Percentiles rank a stretch among this genome's conserved stretches.
These are phyloP conservation scores for Aspergillus brasiliensis DNA, from an alignment of 2,329 filamentous ascomycete species.

Conservation along the genomic window DNA sequence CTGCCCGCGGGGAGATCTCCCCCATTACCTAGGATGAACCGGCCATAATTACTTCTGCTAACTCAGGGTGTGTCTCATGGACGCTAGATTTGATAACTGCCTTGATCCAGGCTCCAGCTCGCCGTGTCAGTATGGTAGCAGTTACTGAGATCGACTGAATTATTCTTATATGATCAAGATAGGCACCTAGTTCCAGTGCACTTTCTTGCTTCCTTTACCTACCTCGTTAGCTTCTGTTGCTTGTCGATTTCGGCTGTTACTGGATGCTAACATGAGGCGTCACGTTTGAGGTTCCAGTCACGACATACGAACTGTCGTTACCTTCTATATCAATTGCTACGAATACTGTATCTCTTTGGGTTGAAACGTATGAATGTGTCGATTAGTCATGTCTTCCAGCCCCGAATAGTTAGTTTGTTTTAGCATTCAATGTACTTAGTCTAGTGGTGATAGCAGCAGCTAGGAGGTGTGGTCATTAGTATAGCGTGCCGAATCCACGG, in stretches of 20 bases:
- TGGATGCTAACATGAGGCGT: no score
- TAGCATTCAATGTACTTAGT: not conserved
- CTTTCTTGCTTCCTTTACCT: not conserved
- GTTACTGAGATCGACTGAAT: slow-evolving; percentile 21
- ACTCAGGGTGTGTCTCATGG: slow-evolving; percentile 23
- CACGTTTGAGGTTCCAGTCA: not conserved
- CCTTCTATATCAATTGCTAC: not conserved
- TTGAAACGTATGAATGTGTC: not conserved
- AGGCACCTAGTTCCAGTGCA: not conserved
- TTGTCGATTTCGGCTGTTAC: not conserved
- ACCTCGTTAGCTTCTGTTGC: not conserved
- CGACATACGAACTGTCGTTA: not conserved
- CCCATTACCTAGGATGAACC: slow-evolving; percentile 22
- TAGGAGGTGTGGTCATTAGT: not conserved
- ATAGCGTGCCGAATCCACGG: not conserved
- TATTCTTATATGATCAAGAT: slow-evolving; percentile 12
- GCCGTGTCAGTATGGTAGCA: slow-evolving; percentile 7
- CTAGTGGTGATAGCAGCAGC: not conserved
- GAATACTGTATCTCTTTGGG: not conserved
- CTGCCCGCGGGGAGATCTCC: slow-evolving; percentile 19
- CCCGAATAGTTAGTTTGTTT: not conserved
- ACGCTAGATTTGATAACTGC: slow-evolving; percentile 21
- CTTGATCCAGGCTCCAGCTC: slow-evolving; percentile 20
- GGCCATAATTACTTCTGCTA: slow-evolving; percentile 16
- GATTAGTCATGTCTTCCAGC: not conserved